Base-by-base conservation (phyloP, 345 rosid species). In the Pseudoturritis turrita region DNA sequence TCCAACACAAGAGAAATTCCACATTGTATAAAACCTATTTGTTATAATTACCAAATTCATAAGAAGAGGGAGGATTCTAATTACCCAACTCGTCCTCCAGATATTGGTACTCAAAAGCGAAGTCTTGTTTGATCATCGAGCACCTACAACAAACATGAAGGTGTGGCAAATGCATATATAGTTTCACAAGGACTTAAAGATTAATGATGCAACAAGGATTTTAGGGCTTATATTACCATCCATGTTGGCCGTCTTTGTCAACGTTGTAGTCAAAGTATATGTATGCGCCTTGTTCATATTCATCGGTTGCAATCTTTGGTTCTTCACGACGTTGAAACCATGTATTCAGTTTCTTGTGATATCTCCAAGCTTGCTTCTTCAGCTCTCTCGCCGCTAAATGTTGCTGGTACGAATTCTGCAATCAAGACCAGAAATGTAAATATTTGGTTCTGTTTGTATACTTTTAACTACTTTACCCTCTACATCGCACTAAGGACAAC, bases 301-400 rank as follows among this genome's bases (percentile, higher is more conserved):
- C 92, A 78, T 83, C 96, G 9, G 94, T 90, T 19, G 94, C 86
- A 15, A 88, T 77, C 77, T 85, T 90, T 26, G 96, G 96, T 76
- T 90, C 92, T 60, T 86, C 94, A 4, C 88, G 94, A 54, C 94
- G 86, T 69, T 90, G 91, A 81, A 88, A 90, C 96, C 96, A 90
- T 26, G 92, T 86, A 74, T 83, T 85, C 74, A 88, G 87, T 74
- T 88, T 90, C 67, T 87, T 87, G 76, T 90, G 97, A 73, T 82
- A 90, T 83, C 97, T 85, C 97, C 97, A 90, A 18, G 92, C 83
- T 68, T 85, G 95, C 75, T 87, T 88, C 86, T 90, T 90, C 75
- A 88, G 83, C 81, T 87, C 97, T 79, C 77, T 90, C 23, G 97
- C 95, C 10, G 95, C 92, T 65, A 88, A 62, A 68, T 85, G 88